phyloP scores from a whole-genome alignment of 2,329 filamentous ascomycete genomes.

The Xenoacremonium recifei region DNA sequence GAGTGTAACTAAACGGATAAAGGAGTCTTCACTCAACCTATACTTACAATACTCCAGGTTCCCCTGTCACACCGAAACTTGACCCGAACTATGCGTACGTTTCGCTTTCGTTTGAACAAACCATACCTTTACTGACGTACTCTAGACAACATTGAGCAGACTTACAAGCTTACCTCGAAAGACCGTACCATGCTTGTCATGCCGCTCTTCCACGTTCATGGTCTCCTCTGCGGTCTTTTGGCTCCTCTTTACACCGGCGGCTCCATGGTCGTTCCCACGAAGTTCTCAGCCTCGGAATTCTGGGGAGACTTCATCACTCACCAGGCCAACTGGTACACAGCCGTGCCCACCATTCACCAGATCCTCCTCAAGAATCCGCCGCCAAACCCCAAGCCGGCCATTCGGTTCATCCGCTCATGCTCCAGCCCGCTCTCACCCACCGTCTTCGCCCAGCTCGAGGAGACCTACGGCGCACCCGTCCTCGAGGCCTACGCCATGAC shows the following conservation, averaged over 20 bases:
- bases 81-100: constrained; percentile 71
- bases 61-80: constrained; percentile 80
- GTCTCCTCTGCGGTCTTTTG: constrained; percentile 79
- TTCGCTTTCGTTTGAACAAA: constrained; percentile 20
- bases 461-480: constrained; percentile 73
- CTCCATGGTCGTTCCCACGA: constrained; percentile 73
- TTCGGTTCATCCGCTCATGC: constrained; percentile 86
- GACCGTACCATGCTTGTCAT: constrained; percentile 87
- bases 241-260: constrained; percentile 74
- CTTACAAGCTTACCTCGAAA: constrained; percentile 67
- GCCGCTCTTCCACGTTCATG: constrained; percentile 89
- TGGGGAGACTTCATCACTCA: constrained; percentile 74
- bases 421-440: constrained; percentile 82
- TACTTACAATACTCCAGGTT: constrained; percentile 43
- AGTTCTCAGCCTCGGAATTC: constrained; percentile 81
- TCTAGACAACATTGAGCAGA: constrained; percentile 71
- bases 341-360: constrained; percentile 90
- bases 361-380: constrained; percentile 75
- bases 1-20: constrained; percentile 29
- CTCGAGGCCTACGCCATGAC: constrained; percentile 93
- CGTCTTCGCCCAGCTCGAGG: constrained; percentile 75
- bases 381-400: constrained; percentile 66
- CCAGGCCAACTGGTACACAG: constrained; percentile 87
- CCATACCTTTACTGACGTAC: constrained; percentile 3
- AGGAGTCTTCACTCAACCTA: neutral